Conservation (phyloP, 2,329 filamentous ascomycete genomes). For the Botryosphaeria agaves region DNA sequence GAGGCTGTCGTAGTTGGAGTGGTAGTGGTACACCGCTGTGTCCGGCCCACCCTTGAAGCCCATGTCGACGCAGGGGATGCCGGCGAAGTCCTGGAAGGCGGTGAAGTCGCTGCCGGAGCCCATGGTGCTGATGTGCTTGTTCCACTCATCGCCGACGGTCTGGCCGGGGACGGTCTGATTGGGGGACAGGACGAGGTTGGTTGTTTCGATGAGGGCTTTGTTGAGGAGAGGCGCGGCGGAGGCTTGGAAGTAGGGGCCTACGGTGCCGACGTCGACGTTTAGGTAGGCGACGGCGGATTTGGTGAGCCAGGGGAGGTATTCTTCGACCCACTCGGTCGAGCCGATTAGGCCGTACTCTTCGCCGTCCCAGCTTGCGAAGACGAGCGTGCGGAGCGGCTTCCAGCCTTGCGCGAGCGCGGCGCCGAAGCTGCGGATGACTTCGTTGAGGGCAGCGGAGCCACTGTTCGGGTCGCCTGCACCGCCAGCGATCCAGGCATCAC, state of each 20-base stretch:
- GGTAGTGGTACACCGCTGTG: conserved; percentile 27
- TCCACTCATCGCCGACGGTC: conserved; percentile 30
- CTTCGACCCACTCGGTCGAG: conserved; percentile 32
- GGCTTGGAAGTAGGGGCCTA: conserved; percentile 40
- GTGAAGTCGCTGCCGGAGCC: conserved; percentile 30
- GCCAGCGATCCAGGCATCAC: conserved; percentile 37
- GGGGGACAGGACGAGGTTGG: conserved; percentile 35
- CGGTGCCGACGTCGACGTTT: conserved; percentile 32
- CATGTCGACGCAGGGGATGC: conserved; percentile 18
- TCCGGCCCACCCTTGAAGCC: conserved; percentile 18
- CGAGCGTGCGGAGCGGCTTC: conserved; percentile 33
- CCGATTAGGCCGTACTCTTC: conserved; percentile 23
- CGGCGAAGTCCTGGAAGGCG: conserved; percentile 21
- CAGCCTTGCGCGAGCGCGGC: conserved; percentile 29
- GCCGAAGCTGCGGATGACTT: conserved; percentile 32
- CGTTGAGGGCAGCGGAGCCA: conserved; percentile 31
- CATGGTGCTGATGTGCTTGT: conserved; percentile 22
- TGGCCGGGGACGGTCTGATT: conserved; percentile 12
- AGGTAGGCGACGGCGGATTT: conserved; percentile 28
- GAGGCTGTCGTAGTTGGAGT: conserved; percentile 30
- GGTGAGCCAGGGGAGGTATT: conserved; percentile 29
- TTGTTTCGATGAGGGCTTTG: conserved; percentile 51
- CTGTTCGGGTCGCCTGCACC: conserved; percentile 36
- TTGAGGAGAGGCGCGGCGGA: conserved; percentile 61
- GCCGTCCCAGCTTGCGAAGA: conserved; percentile 25